Evolutionary conservation across 257 asterid genomes (phyloP).

Genomic region (Henckelia pumila): DNA sequence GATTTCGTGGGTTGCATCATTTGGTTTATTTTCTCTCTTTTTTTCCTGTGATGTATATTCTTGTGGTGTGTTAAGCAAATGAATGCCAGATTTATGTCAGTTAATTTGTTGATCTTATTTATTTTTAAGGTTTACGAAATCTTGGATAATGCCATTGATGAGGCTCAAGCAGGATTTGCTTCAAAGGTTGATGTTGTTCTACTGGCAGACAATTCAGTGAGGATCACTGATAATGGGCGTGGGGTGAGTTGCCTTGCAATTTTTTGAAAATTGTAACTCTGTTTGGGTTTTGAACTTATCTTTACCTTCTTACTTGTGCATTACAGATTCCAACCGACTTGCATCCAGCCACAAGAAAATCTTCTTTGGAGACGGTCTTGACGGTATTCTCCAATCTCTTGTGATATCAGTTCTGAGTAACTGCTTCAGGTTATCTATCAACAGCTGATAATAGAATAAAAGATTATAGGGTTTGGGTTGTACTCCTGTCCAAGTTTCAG

Average conservation of each 20-base stretch:
- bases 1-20: conserved; percentile 92
- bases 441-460: background rate
- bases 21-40: conserved; percentile 48
- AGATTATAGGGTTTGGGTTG: conserved; percentile 2
- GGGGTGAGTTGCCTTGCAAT: conserved; percentile 68
- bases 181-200: conserved; percentile 75
- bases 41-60: conserved; percentile 3
- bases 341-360: conserved; percentile 82
- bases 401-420: background rate
- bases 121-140: conserved; percentile 75
- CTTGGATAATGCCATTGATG: conserved; percentile 95
- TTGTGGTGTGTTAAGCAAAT: conserved; percentile 1
- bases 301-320: conserved; percentile 26
- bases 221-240: conserved; percentile 93
- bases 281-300: conserved; percentile 2
- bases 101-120: conserved; percentile 25
- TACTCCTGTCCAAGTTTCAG: background rate
- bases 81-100: conserved; percentile 16
- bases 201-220: conserved; percentile 73
- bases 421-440: background rate
- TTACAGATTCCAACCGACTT: conserved; percentile 89
- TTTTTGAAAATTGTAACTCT: conserved; percentile 4
- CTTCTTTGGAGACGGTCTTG: conserved; percentile 93
- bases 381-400: conserved; percentile 54
- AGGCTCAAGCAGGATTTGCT: conserved; percentile 96